Base-by-base conservation (phyloP, 179 eudicot genomes). In the Actinidia chinensis region DNA sequence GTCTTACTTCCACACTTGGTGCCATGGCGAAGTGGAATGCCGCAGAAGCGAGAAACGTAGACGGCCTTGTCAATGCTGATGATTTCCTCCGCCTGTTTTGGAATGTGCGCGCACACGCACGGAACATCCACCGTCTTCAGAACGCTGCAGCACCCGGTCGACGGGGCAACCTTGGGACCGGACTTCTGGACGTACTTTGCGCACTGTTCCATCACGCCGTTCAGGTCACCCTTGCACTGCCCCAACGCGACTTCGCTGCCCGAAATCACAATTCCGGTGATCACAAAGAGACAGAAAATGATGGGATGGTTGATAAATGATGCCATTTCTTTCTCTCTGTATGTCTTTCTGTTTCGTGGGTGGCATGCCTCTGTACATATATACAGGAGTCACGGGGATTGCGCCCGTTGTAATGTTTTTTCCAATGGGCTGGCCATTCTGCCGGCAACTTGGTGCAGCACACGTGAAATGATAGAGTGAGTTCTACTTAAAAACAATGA, bases 1-100 rank as follows among this genome's bases (percentile, higher is more conserved):
- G 42, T 54, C 89, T 78, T 88, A 90, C 94, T 83, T 78, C 93
- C 95, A 77, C 95, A 91, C 79, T 82, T 84, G 75, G 84, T 73
- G 70, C 91, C 93, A 56, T 52, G 87, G 48, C 83, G 52, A 44
- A 91, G 71, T 2, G 89, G 82, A 61, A 87, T 85, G 78, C 93
- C 95, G 71, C 95, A 91, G 54, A 40, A 77, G 4, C 59, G 69
- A 25, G 87, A 87, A 47, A 88, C 85, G 76, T 76, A 86, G 42
- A 68, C 86, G 1, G 88, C 88, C 68, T 91, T 91, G 48, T 82
- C 82, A 85, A 90, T 88, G 78, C 93, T 91, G 48, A 91, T 80
- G 9, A 91, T 44, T 28, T 85, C 56, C 71, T 88, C 87, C 18
- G 81, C 90, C 2, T 87, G 80, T 3, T 13, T 33, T 3, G 88